A percentile compares a stretch with the other conserved stretches of the same genome.
Conservation (phyloP, 768 basidiomycete species). For the Pleurotus platypus region DNA sequence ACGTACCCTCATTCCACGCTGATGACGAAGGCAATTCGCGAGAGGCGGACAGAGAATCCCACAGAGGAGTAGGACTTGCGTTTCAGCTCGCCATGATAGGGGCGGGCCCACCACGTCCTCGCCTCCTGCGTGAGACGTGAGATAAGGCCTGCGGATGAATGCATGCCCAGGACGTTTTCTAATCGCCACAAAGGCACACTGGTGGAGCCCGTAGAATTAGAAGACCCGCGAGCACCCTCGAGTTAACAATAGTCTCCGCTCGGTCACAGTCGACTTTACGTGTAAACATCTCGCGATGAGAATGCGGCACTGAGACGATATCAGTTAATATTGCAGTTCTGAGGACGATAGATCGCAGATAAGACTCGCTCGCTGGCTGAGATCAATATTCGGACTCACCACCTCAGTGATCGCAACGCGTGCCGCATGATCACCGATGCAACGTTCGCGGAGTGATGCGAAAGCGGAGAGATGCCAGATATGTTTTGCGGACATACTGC, state of each 20-base stretch:
- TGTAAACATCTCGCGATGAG: background rate
- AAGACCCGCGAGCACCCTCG: constrained; percentile 7
- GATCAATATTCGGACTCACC: background rate
- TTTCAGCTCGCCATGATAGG: too few species aligned
- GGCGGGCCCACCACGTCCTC: too few species aligned
- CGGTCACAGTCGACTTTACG: constrained; percentile 5
- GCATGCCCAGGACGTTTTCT: background rate
- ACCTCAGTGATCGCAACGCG: background rate
- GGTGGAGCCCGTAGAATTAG: background rate
- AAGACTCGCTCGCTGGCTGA: background rate
- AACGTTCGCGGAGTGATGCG: constrained; percentile 6
- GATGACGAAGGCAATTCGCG: background rate
- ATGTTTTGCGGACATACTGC: constrained; percentile 10
- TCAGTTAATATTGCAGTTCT: background rate
- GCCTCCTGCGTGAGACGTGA: too few species aligned
- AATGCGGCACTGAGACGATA: background rate
- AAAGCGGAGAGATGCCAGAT: background rate
- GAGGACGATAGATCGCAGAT: constrained; percentile 2
- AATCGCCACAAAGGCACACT: constrained; percentile 3
- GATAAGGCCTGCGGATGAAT: too few species aligned
- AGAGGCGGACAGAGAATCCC: too few species aligned
- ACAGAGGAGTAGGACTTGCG: too few species aligned
- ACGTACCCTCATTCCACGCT: constrained; percentile 3
- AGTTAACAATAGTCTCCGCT: background rate
- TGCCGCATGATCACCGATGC: background rate